Evolutionary conservation across 345 rosid genomes (phyloP), one percentile per base, ranked within the genome.

Genomic region (Acer negundo): DNA sequence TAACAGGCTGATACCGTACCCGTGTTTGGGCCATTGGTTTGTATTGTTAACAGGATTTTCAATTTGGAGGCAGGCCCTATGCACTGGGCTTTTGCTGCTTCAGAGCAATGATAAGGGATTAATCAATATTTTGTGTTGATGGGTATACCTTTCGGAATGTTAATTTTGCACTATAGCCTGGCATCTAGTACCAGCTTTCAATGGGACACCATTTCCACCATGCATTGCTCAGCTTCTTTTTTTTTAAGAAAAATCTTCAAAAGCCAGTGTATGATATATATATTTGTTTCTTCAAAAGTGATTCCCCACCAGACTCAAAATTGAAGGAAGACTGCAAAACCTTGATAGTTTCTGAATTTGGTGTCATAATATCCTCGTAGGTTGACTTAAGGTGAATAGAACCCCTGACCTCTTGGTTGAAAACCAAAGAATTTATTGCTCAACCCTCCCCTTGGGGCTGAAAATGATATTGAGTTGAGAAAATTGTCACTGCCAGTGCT

Each of bases 1-100:
- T 91, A 93, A 92, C 88, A 87, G 91, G 93, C 94, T 86, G 94
- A 91, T 87, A 84, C 91, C 83, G 89, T 89, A 89, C 90, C 90
- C 89, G 87, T 88, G 75, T 84, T 81, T 83, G 93, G 93, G 91
- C 91, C 91, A 85, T 86, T 93, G 95, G 95, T 87, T 93, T 95
- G 88, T 83, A 93, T 93, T 90, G 92, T 94, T 90, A 84, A 92
- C 94, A 93, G 98, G 97, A 89, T 85, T 81, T 83, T 80, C 77
- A 75, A 73, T 82, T 79, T 80, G 86, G 81, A 80, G 85, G 89
- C 82, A 80, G 85, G 89, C 82, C 80, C 81, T 79, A 83, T 67
- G 72, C 77, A 83, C 77, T 77, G 81, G 80, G 75, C 65, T 74
- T 62, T 70, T 72, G 79, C 77, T 77, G 77, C 81, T 85, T 73